These are phyloP conservation scores for Schizothecium vesticola DNA, from an alignment of 495 filamentous ascomycete genomes.

Conservation along the genomic window DNA sequence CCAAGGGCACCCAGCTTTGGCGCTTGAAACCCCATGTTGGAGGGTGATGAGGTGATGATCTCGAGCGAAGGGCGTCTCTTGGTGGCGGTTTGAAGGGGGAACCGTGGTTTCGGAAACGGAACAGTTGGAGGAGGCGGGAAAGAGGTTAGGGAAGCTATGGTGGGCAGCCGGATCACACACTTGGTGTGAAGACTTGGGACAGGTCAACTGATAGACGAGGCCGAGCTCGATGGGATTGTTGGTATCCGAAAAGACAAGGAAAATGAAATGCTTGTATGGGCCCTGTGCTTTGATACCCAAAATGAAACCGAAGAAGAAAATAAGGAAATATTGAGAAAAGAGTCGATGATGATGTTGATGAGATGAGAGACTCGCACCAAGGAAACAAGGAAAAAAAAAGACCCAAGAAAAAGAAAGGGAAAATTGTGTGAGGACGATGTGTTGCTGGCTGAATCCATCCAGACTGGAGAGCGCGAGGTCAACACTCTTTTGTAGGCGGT, in stretches of 20 bases:
- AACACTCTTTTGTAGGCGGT: background rate
- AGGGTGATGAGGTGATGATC: conserved; percentile 24
- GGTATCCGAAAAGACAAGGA: conserved; percentile 11
- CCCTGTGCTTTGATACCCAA: background rate
- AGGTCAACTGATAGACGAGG: conserved; percentile 28
- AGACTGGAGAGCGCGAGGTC: background rate
- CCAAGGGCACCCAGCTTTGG: conserved; percentile 73
- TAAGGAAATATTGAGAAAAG: conserved; percentile 14
- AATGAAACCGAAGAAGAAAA: conserved; percentile 3
- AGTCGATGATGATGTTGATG: background rate
- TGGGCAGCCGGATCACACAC: conserved; percentile 18
- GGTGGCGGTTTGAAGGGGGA: conserved; percentile 25
- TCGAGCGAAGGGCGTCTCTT: conserved; percentile 27
- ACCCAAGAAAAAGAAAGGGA: conserved; percentile 15
- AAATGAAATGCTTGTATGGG: conserved; percentile 17
- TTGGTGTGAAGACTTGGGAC: conserved; percentile 3
- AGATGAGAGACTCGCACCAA: conserved; percentile 15
- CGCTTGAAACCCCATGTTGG: conserved; percentile 50
- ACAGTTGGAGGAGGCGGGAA: conserved; percentile 26
- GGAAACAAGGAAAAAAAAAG: conserved; percentile 20
- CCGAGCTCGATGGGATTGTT: conserved; percentile 8
- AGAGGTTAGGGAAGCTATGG: conserved; percentile 20
- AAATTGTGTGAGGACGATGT: conserved; percentile 19
- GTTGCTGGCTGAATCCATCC: conserved; percentile 7
- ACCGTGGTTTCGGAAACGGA: conserved; percentile 25